Evolutionary conservation across 2,329 filamentous ascomycete species (phyloP).

Genomic region (Ophiobolus disseminans): DNA sequence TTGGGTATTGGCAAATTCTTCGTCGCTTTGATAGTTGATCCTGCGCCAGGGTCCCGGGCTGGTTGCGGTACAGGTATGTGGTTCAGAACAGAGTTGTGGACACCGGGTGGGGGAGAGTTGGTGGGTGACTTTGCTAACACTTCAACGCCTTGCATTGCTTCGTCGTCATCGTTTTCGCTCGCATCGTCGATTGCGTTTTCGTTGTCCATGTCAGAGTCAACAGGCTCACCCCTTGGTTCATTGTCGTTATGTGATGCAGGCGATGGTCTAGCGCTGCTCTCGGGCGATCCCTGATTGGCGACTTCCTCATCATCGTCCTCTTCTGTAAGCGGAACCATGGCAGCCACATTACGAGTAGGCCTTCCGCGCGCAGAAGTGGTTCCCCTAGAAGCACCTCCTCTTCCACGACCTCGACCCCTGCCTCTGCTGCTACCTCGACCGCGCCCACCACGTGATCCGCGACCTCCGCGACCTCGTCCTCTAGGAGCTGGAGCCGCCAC

Average conservation of each 20-base stretch:
- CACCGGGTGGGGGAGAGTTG: constrained; percentile 28
- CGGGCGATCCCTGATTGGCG: constrained; percentile 45
- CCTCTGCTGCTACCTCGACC: constrained; percentile 32
- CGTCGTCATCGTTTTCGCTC: constrained; percentile 20
- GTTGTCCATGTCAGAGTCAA: constrained; percentile 27
- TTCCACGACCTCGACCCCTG: constrained; percentile 35
- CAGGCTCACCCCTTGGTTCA: constrained; percentile 19
- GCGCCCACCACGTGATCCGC: constrained; percentile 39
- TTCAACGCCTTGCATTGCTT: constrained; percentile 19
- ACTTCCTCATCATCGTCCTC: constrained; percentile 40
- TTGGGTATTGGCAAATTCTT: constrained; percentile 25
- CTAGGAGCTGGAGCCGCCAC: constrained; percentile 26
- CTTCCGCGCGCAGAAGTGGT: constrained; percentile 40
- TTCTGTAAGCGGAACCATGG: constrained; percentile 43
- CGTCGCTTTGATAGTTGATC: constrained; percentile 14
- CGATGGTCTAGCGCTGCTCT: constrained; percentile 38
- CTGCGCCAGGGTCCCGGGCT: constrained; percentile 13
- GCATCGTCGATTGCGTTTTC: constrained; percentile 21
- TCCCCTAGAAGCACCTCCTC: constrained; percentile 28
- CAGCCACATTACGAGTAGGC: constrained; percentile 41
- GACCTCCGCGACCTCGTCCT: constrained; percentile 36
- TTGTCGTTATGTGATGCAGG: constrained; percentile 29
- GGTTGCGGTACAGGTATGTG: constrained; percentile 11
- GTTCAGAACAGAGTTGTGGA: constrained; percentile 18
- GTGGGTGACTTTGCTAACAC: constrained; percentile 18